Evolutionary conservation across 352 stramenopile species (phyloP).

Genomic region (Phytophthora syringae): DNA sequence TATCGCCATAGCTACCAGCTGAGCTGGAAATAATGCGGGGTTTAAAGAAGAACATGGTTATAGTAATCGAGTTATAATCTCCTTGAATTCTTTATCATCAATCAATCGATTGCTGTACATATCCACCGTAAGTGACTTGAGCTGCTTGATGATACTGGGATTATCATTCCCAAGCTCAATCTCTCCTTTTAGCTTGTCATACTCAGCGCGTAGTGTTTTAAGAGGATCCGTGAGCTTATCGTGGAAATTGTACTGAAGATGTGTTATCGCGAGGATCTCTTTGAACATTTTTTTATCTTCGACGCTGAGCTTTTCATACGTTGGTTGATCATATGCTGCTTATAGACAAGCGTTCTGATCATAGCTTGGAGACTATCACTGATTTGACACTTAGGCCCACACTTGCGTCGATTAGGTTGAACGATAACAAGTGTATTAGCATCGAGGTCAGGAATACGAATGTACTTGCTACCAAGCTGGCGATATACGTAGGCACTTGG

Average conservation of each 20-base stretch:
- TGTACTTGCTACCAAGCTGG: slow-evolving; percentile 14
- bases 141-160: slow-evolving; percentile 5
- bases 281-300: slow-evolving; percentile 7
- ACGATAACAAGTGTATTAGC: slow-evolving; percentile 5
- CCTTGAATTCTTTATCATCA: slow-evolving; percentile 3
- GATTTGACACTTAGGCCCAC: slow-evolving; percentile 1
- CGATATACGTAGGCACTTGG: slow-evolving; percentile 8
- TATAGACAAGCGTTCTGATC: background rate
- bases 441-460: slow-evolving; percentile 16
- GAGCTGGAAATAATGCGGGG: slow-evolving; percentile 6
- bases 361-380: slow-evolving; percentile 4
- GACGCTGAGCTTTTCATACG: background rate
- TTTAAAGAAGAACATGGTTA: slow-evolving; percentile 4
- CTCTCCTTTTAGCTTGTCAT: slow-evolving; percentile 4
- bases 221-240: slow-evolving; percentile 2
- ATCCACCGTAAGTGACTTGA: background rate
- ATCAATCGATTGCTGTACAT: slow-evolving; percentile 4
- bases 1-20: slow-evolving; percentile 1
- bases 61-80: slow-evolving; percentile 4
- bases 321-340: background rate
- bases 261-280: background rate
- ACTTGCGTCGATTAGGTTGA: slow-evolving; percentile 1
- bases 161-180: slow-evolving; percentile 1
- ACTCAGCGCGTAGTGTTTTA: background rate
- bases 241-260: slow-evolving; percentile 2